phyloP scores from a whole-genome alignment of 176 grass and related monocot species.

The Triticum aestivum region IWGSC_CS_RefSeq_v2.1 NC_057803.1:176308710-176309209 shows the following conservation, averaged over 20 bases:
- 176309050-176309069: background rate
- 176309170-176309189: constrained; percentile 5
- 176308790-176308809: background rate
- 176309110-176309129: background rate
- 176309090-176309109: background rate
- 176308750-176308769: background rate
- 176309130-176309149: background rate
- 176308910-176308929: constrained; percentile 39
- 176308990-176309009: background rate
- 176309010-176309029: constrained; percentile 3
- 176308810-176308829: constrained; percentile 25
- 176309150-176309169: background rate
- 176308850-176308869: constrained; percentile 22
- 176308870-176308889: constrained; percentile 23
- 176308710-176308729: background rate
- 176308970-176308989: background rate
- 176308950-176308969: background rate
- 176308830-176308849: constrained; percentile 6
- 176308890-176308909: constrained; percentile 23
- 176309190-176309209: background rate
- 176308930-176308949: constrained; percentile 38
- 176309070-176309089: background rate
- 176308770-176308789: background rate
- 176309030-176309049: constrained; percentile 30
- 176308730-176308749: background rate